phyloP scores from a whole-genome alignment of 2,329 filamentous ascomycete genomes.

The Paraphoma chrysanthemicola region DNA sequence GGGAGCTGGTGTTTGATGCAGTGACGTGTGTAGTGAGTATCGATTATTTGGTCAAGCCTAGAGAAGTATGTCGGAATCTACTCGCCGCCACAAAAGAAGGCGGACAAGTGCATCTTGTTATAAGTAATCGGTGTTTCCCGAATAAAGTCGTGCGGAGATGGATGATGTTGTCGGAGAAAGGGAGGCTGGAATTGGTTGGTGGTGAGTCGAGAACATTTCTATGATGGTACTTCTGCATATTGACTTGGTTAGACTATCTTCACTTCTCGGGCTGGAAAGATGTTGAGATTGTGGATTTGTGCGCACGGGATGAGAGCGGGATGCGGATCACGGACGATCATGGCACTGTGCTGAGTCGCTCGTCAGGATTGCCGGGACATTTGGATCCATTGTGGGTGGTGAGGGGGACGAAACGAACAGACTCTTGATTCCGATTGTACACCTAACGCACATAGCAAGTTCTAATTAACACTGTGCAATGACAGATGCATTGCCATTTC shows the following conservation, averaged over 20 bases:
- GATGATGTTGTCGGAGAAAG: constrained; percentile 54
- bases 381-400: constrained; percentile 39
- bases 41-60: constrained; percentile 58
- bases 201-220: constrained; percentile 23
- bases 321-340: constrained; percentile 30
- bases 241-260: constrained; percentile 50
- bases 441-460: too few relatives aligned
- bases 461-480: too few relatives aligned
- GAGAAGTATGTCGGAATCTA: constrained; percentile 54
- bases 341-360: constrained; percentile 18
- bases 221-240: neutral
- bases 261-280: constrained; percentile 59
- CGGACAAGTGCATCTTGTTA: constrained; percentile 58
- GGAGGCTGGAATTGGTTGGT: constrained; percentile 58
- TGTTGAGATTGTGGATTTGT: constrained; percentile 62
- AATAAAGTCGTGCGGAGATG: constrained; percentile 60
- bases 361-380: constrained; percentile 19
- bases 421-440: too few relatives aligned
- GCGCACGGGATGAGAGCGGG: constrained; percentile 45
- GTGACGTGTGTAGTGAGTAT: constrained; percentile 60
- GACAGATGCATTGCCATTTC: too few relatives aligned
- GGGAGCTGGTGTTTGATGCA: constrained; percentile 46
- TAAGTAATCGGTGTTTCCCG: constrained; percentile 62
- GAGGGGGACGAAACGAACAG: constrained; percentile 21
- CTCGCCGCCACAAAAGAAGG: constrained; percentile 49